A percentile compares a stretch with the other conserved stretches of the same genome.
phyloP scores from a whole-genome alignment of 495 filamentous ascomycete species.

The Penicillium robsamsonii region DNA sequence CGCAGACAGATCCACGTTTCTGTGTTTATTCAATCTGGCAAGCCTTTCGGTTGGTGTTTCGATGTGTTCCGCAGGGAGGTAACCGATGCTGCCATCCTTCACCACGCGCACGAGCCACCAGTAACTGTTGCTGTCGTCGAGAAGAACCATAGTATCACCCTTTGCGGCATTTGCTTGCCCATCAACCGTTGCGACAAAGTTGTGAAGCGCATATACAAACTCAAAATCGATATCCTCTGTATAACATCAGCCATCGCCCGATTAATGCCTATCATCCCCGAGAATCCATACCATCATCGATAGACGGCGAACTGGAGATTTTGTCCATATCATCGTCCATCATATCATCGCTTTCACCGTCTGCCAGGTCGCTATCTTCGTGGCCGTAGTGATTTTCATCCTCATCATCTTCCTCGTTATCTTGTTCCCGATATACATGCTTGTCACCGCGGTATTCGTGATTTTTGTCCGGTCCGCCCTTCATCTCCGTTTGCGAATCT shows the following conservation, averaged over 20 bases:
- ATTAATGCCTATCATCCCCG: conserved; percentile 6
- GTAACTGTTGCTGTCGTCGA: conserved; percentile 99
- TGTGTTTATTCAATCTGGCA: conserved; percentile 92
- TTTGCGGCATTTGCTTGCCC: conserved; percentile 98
- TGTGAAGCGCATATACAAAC: conserved; percentile 97
- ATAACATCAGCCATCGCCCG: conserved; percentile 59
- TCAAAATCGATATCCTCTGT: conserved; percentile 99
- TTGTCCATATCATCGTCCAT: conserved; percentile 93
- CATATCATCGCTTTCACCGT: conserved; percentile 71
- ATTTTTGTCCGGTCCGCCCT: conserved; percentile 47
- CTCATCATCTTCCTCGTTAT: conserved; percentile 31
- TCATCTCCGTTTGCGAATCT: conserved; percentile 67
- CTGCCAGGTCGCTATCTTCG: conserved; percentile 65
- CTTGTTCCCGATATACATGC: conserved; percentile 43
- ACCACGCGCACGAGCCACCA: conserved; percentile 99
- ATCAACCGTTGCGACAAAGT: conserved; percentile 95
- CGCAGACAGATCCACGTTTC: conserved; percentile 93
- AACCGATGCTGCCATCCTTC: conserved; percentile 96
- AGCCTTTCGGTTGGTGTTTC: conserved; percentile 96
- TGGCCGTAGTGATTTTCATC: conserved; percentile 52
- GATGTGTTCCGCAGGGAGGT: conserved; percentile 96
- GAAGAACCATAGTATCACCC: conserved; percentile 98
- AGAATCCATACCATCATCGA: conserved; percentile 87
- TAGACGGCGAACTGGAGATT: conserved; percentile 96
- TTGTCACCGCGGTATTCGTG: conserved; percentile 50